Percentiles rank a stretch among this genome's conserved stretches.
These are phyloP conservation scores for Schoenoplectus triqueter DNA, from an alignment of 202 grass and related monocot species.

Conservation along the genomic window DNA sequence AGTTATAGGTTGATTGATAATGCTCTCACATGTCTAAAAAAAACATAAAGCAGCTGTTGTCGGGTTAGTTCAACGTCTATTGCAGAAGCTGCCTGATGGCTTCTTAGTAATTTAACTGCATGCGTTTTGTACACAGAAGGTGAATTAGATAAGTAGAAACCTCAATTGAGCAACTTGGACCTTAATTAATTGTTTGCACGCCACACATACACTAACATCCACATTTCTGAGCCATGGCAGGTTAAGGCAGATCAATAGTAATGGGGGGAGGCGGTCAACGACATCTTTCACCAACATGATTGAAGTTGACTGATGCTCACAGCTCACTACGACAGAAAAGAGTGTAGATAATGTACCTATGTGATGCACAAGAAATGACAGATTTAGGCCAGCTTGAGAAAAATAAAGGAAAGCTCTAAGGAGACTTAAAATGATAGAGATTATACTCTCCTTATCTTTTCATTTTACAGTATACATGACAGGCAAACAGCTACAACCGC, in stretches of 20 bases:
- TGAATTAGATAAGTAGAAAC: neutral
- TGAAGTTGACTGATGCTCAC: neutral
- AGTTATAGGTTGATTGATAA: too few relatives aligned
- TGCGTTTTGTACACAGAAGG: neutral
- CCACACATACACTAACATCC: neutral
- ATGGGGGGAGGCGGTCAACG: neutral
- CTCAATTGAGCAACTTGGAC: neutral
- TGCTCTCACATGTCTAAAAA: too few relatives aligned
- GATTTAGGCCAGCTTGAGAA: too few relatives aligned
- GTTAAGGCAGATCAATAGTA: neutral
- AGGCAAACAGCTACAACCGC: too few relatives aligned
- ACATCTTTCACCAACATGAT: neutral
- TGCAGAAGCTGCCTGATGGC: neutral
- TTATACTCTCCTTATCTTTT: too few relatives aligned
- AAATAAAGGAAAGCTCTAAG: too few relatives aligned
- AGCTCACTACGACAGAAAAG: too few relatives aligned
- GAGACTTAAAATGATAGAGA: too few relatives aligned
- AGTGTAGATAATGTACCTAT: too few relatives aligned
- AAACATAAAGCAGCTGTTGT: neutral
- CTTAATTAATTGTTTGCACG: neutral
- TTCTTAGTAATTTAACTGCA: neutral
- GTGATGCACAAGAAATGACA: too few relatives aligned
- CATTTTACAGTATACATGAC: too few relatives aligned
- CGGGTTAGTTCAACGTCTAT: neutral
- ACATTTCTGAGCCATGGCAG: neutral